A percentile compares a stretch with the other conserved stretches of the same genome.
Evolutionary conservation across 2,329 filamentous ascomycete genomes (phyloP).

Genomic region (Pyrenophora tritici-repentis): DNA sequence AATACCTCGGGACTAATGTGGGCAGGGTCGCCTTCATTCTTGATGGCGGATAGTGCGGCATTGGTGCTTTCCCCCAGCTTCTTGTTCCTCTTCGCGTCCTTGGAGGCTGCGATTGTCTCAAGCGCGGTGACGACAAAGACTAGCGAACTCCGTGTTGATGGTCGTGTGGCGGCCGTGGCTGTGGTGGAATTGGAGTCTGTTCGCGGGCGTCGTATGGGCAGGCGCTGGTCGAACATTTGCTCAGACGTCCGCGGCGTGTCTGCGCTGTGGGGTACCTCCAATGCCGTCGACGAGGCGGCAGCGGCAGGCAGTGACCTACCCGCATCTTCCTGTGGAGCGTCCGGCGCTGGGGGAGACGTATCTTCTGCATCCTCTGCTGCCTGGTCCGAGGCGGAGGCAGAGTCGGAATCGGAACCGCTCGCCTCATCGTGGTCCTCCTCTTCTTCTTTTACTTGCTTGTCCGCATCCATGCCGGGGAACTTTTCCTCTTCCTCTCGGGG

Average conservation of each 20-base stretch:
- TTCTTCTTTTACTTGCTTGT: not conserved
- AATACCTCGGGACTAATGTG: constrained; percentile 89
- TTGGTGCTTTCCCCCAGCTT: constrained; percentile 81
- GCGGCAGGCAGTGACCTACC: constrained; percentile 28
- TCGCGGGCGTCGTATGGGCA: constrained; percentile 49
- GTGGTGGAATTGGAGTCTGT: constrained; percentile 65
- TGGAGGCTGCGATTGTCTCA: constrained; percentile 88
- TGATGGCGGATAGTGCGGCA: constrained; percentile 82
- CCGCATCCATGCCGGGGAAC: not conserved
- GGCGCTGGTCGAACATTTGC: constrained; percentile 43
- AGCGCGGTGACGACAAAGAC: constrained; percentile 94
- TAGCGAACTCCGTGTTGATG: constrained; percentile 82
- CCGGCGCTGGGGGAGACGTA: constrained; percentile 18
- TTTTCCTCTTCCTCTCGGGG: constrained; percentile 13
- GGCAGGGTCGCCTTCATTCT: constrained; percentile 73
- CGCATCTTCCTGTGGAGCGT: constrained; percentile 20
- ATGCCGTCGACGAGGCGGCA: constrained; percentile 23
- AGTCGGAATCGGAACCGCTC: constrained; percentile 24
- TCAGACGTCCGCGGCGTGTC: constrained; percentile 42
- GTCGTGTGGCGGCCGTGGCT: constrained; percentile 56
- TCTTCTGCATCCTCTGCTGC: constrained; percentile 13
- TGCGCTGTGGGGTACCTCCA: constrained; percentile 31
- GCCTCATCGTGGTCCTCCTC: constrained; percentile 14
- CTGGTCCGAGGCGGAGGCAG: constrained; percentile 24
- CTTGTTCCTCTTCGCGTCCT: constrained; percentile 86